Evolutionary conservation across 345 rosid species (phyloP), one percentile per base, ranked within the genome.

Genomic region (Schrenkiella parvula): DNA sequence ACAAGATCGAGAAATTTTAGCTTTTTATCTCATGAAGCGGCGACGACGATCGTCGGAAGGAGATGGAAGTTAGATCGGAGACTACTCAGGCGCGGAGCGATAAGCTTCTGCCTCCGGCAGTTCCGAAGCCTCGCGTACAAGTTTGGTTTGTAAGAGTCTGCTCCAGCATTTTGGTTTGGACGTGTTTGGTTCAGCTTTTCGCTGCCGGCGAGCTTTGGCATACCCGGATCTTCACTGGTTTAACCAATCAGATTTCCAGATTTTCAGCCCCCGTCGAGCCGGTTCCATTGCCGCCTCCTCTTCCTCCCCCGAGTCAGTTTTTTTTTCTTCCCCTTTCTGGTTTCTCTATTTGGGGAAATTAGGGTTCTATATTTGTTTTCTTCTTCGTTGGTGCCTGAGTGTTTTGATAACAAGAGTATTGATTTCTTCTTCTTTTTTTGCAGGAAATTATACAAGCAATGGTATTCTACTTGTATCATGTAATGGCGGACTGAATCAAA

Each of bases 401-500:
- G 41, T 44, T 8, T 8, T 44, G 3, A 23, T 4, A 18, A 60
- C 26, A 26, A 34, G 17, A 68, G 26, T 17, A 15, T 63, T 9
- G 28, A 3, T 9, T 57, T 18, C 39, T 32, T 72, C 73, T 38
- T 41, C 4, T 41, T n/a, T 9, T 9, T 38, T 13, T 12, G 64
- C 85, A 93, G 97, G 97, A 75, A 86, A 88, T 50, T 90, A 89
- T 73, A 84, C 80, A 38, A 89, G 95, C 80, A 87, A 89, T 55
- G 98, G 97, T 50, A 90, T 83, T 76, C 86, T 93, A 39, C 80
- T 69, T 66, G 96, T 93, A 51, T 93, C 97, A 3, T 93, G 96
- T 82, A 88, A 93, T 78, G 97, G 93, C 25, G 97, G 97, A 53
- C 70, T 93, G 78, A 93, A 93, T 84, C 97, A 93, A 87, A 93